Percentiles rank a stretch among this genome's conserved stretches.
These are phyloP conservation scores for Lophium mytilinum DNA, from an alignment of 495 filamentous ascomycete genomes.

Conservation along the genomic window DNA sequence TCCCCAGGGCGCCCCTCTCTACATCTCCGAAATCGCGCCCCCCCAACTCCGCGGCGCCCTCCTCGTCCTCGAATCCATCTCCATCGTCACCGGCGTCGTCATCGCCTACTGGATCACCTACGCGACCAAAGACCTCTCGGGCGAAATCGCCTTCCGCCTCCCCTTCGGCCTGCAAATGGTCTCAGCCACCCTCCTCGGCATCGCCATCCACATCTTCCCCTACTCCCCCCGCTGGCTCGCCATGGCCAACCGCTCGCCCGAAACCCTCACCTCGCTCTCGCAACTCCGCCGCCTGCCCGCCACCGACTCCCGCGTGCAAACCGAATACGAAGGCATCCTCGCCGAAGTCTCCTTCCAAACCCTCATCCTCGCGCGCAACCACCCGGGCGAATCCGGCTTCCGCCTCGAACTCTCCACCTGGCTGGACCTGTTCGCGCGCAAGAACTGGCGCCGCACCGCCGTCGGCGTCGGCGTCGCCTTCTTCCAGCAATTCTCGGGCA, in stretches of 20 bases:
- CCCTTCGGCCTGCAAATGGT: slow-evolving; percentile 31
- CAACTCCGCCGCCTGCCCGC: slow-evolving; percentile 25
- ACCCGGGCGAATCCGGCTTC: slow-evolving; percentile 19
- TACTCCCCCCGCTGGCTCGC: slow-evolving; percentile 30
- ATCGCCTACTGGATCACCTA: slow-evolving; percentile 34
- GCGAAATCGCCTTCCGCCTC: slow-evolving; percentile 28
- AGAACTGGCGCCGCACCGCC: slow-evolving; percentile 49
- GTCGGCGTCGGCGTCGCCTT: slow-evolving; percentile 49
- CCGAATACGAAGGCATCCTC: slow-evolving; percentile 30
- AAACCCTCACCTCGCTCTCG: slow-evolving; percentile 22
- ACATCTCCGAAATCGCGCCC: slow-evolving; percentile 32
- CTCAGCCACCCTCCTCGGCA: slow-evolving; percentile 23
- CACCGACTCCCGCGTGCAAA: slow-evolving; percentile 22
- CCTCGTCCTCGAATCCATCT: slow-evolving; percentile 30
- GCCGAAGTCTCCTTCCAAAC: slow-evolving; percentile 26
- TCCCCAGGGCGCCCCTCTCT: slow-evolving; percentile 28
- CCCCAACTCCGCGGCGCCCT: slow-evolving; percentile 32
- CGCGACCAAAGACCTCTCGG: slow-evolving; percentile 25
- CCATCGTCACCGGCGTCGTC: slow-evolving; percentile 32
- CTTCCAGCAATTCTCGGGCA: slow-evolving; percentile 40
- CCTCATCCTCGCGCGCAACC: slow-evolving; percentile 20
- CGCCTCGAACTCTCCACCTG: slow-evolving; percentile 23
- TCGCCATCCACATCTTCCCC: slow-evolving; percentile 28
- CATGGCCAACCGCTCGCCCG: slow-evolving; percentile 26
- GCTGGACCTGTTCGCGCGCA: slow-evolving; percentile 32